Evolutionary conservation across 1,284 basidiomycete genomes (phyloP), one percentile per base, ranked within the genome.

Genomic region (Tilletia horrida): DNA sequence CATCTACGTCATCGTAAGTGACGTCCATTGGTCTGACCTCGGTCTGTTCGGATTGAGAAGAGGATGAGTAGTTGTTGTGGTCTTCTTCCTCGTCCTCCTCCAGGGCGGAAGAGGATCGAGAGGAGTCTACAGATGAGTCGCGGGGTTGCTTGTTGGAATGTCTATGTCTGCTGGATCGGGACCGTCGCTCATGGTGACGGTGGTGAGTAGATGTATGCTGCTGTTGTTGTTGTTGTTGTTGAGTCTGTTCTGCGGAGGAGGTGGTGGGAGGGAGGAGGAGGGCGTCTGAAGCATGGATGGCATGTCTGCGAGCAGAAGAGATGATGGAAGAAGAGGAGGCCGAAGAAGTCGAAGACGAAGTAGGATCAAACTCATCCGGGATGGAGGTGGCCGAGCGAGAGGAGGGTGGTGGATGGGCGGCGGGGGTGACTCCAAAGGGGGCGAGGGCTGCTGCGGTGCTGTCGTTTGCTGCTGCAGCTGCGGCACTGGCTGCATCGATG

Each of bases 1-100:
- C 57, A 55, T 75, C 72, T 47, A 71, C 71, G 59, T 74, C 71
- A 31, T 67, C 68, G 18, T 18, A 42, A 16, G 73, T 74, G 16
- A 67, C 73, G 14, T 76, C 77, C 76, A 78, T 77, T n/a, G 79
- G 78, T 9, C 71, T 73, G 43, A 40, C 35, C 6, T 40, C 35
- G 35, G 35, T 40, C 35, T 40, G 35, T 40, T 40, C 35, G 35
- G 35, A 40, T 11, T 40, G 35, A 11, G 35, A 40, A 11, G 35
- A 40, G 35, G 35, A 40, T 40, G 35, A 40, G 35, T 40, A 40
- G 11, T 8, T 70, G 69, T 62, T 72, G 11, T 8, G 70, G 69
- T 62, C 70, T 35, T 25, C 67, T 69, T 14, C 45, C 11, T 66
- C 67, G 48, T 59, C 45, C 9, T 67, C 45, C 25, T 67, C 70